Conservation (phyloP, 768 basidiomycete species). For the Dictyophora rubrovolvata region DNA sequence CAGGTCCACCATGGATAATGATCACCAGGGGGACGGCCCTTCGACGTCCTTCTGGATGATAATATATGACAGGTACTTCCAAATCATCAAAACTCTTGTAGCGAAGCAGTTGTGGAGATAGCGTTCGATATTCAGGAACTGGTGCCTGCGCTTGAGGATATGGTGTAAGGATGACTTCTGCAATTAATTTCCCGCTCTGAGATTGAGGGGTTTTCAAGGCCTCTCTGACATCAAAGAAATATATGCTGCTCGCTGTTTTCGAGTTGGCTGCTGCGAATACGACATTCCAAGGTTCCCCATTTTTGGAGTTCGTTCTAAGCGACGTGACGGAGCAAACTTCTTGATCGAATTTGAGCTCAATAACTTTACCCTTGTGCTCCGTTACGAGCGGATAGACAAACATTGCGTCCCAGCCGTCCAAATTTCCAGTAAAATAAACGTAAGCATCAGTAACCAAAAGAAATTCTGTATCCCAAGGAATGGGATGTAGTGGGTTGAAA, state of each 20-base stretch:
- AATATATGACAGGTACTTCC: slow-evolving; percentile 32
- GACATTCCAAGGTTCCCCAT: slow-evolving; percentile 26
- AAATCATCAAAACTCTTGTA: slow-evolving; percentile 34
- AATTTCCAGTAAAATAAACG: slow-evolving; percentile 28
- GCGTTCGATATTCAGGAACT: slow-evolving; percentile 17
- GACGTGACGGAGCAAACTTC: background rate
- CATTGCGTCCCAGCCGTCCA: slow-evolving; percentile 27
- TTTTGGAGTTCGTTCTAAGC: slow-evolving; percentile 20
- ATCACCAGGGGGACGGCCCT: slow-evolving; percentile 25
- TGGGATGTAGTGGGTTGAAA: slow-evolving; percentile 25
- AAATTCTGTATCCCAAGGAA: slow-evolving; percentile 23
- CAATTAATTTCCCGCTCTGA: slow-evolving; percentile 19
- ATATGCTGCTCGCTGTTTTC: slow-evolving; percentile 21
- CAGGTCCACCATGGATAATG: slow-evolving; percentile 32
- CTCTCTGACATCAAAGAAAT: slow-evolving; percentile 22
- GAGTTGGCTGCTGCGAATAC: slow-evolving; percentile 23
- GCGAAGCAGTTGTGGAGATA: slow-evolving; percentile 24
- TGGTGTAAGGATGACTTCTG: slow-evolving; percentile 19
- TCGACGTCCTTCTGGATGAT: slow-evolving; percentile 25
- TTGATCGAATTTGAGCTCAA: slow-evolving; percentile 21
- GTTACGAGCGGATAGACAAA: slow-evolving; percentile 24
- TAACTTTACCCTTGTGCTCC: slow-evolving; percentile 18
- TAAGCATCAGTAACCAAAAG: slow-evolving; percentile 20
- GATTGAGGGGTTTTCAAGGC: slow-evolving; percentile 14
- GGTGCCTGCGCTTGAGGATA: slow-evolving; percentile 27